Base-by-base conservation (phyloP, 108 stramenopile genomes). In the Licmophora abbreviata region DNA sequence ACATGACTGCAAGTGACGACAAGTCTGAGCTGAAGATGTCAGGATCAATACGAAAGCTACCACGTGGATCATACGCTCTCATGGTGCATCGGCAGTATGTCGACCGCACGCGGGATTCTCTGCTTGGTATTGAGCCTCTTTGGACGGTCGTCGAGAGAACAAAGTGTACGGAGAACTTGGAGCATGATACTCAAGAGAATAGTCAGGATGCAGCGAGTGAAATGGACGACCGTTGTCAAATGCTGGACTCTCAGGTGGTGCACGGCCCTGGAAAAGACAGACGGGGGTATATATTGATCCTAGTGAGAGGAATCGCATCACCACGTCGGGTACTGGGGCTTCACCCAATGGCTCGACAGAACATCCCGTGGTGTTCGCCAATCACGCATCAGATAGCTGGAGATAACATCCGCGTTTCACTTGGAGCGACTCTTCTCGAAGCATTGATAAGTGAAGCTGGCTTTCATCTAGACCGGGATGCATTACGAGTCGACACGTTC, bases 281-380 rank as follows among this genome's bases (percentile, higher is more conserved):
- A 23, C 58, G 51, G 40, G 58, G 58, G 23, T 52, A 29, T 41
- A 3, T 38, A 6, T 14, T 63, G 4, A 35, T 63, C 42, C 25
- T 54, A 15, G 12, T 54, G 4, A n/a, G 21, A 54, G 12, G 12
- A 54, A 3, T 27, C 49, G 25, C 11, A 25, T 4, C 10, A 24
- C 4, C 50, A 31, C 27, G 21, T 23, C 3, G 18, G 26, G 17
- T n/a, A n/a, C n/a, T n/a, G n/a, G 17, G 23, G 8, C 26, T 32
- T 30, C 50, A 41, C 14, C 73, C 72, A 4, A 58, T 71, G 64
- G 77, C 69, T 45, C 34, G 77, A 35, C 61, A 63, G 37, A 73
- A 78, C 32, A 59, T 78, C 24, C 71, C 77, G 5, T 78, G 72
- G 73, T 56, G 56, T 32, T 69, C 62, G 11, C 21, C 35, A 33